These are phyloP conservation scores for Rhizophagus clarus DNA, from an alignment of 192 early-diverging fungal species.

Conservation along the genomic window DNA sequence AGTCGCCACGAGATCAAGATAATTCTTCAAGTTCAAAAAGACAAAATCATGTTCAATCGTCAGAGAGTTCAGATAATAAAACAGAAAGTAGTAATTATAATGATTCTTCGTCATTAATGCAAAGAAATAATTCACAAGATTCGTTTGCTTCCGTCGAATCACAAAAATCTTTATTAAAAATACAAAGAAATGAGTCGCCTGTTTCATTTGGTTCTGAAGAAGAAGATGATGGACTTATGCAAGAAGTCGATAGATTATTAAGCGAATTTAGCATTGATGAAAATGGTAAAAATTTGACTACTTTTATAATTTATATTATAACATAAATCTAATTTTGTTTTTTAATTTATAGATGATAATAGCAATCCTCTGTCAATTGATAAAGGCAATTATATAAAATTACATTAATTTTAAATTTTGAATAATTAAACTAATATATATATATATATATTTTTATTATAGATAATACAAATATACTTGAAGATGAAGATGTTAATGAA, in stretches of 20 bases:
- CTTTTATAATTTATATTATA: too few relatives aligned
- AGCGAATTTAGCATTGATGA: constrained; percentile 25
- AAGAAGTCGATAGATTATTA: constrained; percentile 35
- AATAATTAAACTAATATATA: neutral
- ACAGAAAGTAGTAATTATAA: neutral
- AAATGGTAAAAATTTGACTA: neutral
- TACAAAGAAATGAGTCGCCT: neutral
- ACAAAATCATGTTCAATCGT: neutral
- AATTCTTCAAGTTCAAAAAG: neutral
- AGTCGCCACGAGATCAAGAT: neutral
- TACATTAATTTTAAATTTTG: neutral
- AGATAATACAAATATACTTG: neutral
- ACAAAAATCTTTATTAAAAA: constrained; percentile 19
- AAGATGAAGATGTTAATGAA: neutral
- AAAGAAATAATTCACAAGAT: neutral
- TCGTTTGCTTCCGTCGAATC: constrained; percentile 1
- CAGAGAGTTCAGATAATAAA: neutral
- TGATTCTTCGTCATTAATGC: neutral
- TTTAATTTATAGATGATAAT: neutral
- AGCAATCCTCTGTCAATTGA: neutral
- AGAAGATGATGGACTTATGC: constrained; percentile 26
- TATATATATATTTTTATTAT: neutral
- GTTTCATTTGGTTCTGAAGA: constrained; percentile 8
- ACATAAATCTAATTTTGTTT: neutral
- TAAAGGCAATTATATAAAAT: neutral